Conservation (phyloP, 2,329 filamentous ascomycete genomes). For the Teratosphaeria zuluensis region DNA sequence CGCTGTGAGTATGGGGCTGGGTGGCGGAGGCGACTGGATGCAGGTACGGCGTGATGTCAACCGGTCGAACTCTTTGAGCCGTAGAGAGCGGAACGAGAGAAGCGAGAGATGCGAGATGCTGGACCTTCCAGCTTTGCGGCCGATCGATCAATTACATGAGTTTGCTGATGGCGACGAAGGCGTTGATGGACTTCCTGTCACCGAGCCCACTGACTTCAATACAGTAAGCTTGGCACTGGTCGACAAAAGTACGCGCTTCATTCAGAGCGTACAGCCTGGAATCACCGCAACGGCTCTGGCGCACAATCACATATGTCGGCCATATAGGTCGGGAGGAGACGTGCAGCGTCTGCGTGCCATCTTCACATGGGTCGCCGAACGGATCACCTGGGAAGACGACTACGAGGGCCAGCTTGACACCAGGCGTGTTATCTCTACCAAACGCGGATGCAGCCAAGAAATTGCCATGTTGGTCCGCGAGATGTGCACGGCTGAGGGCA, state of each 20-base stretch:
- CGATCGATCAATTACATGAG: constrained; percentile 80
- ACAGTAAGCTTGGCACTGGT: constrained; percentile 64
- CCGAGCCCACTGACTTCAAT: constrained; percentile 71
- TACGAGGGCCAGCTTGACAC: constrained; percentile 80
- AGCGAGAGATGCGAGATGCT: constrained; percentile 90
- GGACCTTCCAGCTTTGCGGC: constrained; percentile 77
- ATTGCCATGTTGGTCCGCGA: constrained; percentile 81
- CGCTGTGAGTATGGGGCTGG: constrained; percentile 62
- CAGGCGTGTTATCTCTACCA: constrained; percentile 70
- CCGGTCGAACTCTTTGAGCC: constrained; percentile 83
- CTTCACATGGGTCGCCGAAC: constrained; percentile 95
- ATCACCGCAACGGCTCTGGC: constrained; percentile 75
- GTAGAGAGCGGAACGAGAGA: constrained; percentile 75
- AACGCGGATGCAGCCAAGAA: constrained; percentile 77
- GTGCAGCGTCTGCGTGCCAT: constrained; percentile 88
- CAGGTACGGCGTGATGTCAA: constrained; percentile 94
- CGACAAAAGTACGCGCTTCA: constrained; percentile 90
- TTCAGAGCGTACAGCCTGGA: constrained; percentile 65
- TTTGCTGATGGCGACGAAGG: constrained; percentile 84
- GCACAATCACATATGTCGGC: constrained; percentile 85
- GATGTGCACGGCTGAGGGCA: constrained; percentile 84
- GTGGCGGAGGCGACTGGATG: constrained; percentile 73
- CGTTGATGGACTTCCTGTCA: constrained; percentile 72
- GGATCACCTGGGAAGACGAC: constrained; percentile 90
- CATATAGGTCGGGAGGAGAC: constrained; percentile 67